Base-by-base conservation (phyloP, 75 land plant genomes). In the Cryptomeria japonica region DNA sequence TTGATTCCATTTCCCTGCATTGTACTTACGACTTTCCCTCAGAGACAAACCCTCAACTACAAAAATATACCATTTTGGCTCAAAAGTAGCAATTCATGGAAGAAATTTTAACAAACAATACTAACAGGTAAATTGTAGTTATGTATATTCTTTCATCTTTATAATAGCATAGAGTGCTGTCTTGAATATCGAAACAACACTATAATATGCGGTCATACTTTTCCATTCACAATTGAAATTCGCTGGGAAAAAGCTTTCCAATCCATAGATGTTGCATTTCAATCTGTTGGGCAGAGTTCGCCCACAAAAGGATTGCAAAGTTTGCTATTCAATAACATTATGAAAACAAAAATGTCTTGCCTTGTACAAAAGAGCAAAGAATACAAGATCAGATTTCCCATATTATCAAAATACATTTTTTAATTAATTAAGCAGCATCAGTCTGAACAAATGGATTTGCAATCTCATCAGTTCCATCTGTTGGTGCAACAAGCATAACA, bases 381-480 rank as follows among this genome's bases (percentile, higher is more conserved):
- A 64, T 82, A 82, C 51, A 82, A 82, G 47, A 44, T 19, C n/a
- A 16, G 46, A 4, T 82, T 85, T 51, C 11, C 11, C 72, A 36
- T 44, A 44, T 58, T 10, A 55, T 36, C 25, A 85, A 16, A 32
- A 85, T 19, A 12, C 18, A 49, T 4, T 51, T 55, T 16, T 34
- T 18, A 19, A 85, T 49, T 7, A 38, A n/a, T 86, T 90, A 94
- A 15, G 94, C 98, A 31, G 95, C 94, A 80, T 97, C 99, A 83
- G 93, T 94, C 89, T 94, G 95, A 76, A 95, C 51, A 80, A 98
- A 98, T 34, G 99, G 99, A 88, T 98, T 98, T 11, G 98, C 91
- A 56, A 98, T 98, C 92, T 98, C 99, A 86, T 98, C 99, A n/a
- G 99, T 98, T 56, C 99, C 99, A 91, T 98, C 99, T 58, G 99